A percentile compares a stretch with the other conserved stretches of the same genome.
phyloP scores from a whole-genome alignment of 768 basidiomycete species.

The Xerocomellus intermedius region DNA sequence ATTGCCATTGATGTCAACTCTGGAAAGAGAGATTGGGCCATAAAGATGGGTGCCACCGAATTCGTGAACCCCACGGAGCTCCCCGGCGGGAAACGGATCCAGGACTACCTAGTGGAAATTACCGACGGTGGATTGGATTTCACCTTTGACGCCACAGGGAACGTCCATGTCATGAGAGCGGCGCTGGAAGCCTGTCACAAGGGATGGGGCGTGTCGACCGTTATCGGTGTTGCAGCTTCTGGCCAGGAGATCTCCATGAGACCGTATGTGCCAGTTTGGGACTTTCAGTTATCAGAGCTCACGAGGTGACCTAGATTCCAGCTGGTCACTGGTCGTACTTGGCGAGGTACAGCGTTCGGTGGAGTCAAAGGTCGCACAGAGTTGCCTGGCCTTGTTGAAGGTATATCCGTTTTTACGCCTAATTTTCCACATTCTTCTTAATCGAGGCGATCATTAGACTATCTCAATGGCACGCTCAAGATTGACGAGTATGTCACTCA shows the following conservation, averaged over 20 bases:
- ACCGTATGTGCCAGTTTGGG: constrained; percentile 50
- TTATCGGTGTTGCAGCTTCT: constrained; percentile 97
- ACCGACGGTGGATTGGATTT: constrained; percentile 97
- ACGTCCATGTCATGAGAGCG: constrained; percentile 90
- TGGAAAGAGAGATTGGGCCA: constrained; percentile 82
- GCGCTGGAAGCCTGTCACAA: constrained; percentile 99
- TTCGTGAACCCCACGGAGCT: constrained; percentile 83
- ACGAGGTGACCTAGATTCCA: constrained; percentile 44
- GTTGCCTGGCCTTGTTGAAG: constrained; percentile 89
- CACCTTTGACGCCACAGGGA: constrained; percentile 97
- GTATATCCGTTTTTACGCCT: constrained; percentile 36
- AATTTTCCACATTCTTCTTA: neutral
- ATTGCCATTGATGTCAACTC: constrained; percentile 93
- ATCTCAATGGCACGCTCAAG: constrained; percentile 76
- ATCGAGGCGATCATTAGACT: constrained; percentile 49
- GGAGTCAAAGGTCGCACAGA: constrained; percentile 98
- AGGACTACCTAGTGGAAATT: constrained; percentile 85
- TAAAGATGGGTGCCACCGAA: constrained; percentile 92
- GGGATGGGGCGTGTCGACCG: constrained; percentile 95
- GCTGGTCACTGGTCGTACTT: constrained; percentile 82
- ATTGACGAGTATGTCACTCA: constrained; percentile 98
- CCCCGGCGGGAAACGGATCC: constrained; percentile 78
- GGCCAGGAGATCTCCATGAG: constrained; percentile 93
- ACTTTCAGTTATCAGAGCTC: neutral
- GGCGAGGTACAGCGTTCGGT: constrained; percentile 95